These are phyloP conservation scores for Tarenaya hassleriana DNA, from an alignment of 345 rosid genomes.

Conservation along the genomic window DNA sequence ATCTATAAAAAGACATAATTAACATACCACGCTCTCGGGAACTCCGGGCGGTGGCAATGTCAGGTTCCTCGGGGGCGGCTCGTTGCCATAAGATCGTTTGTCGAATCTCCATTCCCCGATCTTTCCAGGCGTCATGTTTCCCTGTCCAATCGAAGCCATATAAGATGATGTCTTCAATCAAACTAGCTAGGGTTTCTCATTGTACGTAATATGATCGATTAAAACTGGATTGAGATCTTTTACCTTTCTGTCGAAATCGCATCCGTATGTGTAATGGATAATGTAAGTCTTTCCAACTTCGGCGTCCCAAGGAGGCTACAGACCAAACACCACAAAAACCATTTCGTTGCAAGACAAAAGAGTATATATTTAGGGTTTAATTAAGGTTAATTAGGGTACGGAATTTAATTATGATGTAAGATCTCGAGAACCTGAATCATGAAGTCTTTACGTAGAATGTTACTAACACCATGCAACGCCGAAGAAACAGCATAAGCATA, in stretches of 20 bases:
- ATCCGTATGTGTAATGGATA: conserved; percentile 95
- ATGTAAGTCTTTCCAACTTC: conserved; percentile 66
- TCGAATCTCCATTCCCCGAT: conserved; percentile 98
- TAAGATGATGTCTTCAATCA: too few relatives aligned
- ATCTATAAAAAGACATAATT: too few relatives aligned
- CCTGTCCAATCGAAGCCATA: conserved; percentile 32
- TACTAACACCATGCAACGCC: conserved; percentile 78
- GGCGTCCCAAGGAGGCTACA: conserved; percentile 99
- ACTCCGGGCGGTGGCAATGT: conserved; percentile 88
- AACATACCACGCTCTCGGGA: conserved; percentile 92
- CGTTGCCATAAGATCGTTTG: conserved; percentile 66
- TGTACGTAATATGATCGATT: conserved; percentile 1
- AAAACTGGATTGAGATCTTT: background rate
- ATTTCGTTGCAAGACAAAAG: conserved; percentile 13
- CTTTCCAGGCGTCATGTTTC: conserved; percentile 62
- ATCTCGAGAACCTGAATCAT: conserved; percentile 94
- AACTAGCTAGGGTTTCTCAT: too few relatives aligned
- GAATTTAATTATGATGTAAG: too few relatives aligned
- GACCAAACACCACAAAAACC: conserved; percentile 23
- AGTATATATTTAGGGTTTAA: too few relatives aligned
- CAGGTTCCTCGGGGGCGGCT: conserved; percentile 72
- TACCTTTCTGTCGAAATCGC: conserved; percentile 91
- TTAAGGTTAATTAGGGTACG: too few relatives aligned
- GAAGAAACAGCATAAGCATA: conserved; percentile 95
- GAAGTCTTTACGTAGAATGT: conserved; percentile 76